Percentiles rank a stretch among this genome's conserved stretches.
These are phyloP conservation scores for Mimosa bimucronata DNA, from an alignment of 306 rosid genomes.

Conservation along the genomic window DNA sequence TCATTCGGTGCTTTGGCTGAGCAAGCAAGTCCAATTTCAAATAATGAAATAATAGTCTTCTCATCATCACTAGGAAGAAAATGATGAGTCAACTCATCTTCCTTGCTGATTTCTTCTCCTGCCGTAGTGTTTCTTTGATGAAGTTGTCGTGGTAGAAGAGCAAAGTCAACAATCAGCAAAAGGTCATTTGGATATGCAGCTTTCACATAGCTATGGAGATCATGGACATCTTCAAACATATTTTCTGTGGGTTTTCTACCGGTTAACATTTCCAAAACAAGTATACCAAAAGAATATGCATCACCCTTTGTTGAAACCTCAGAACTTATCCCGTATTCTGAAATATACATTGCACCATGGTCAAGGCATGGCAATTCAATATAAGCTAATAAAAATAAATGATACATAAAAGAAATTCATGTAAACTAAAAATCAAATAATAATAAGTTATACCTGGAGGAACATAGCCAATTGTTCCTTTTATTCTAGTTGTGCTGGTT, in stretches of 20 bases:
- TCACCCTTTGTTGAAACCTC: background rate
- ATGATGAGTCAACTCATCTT: background rate
- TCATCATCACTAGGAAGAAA: background rate
- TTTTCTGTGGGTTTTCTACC: background rate
- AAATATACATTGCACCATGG: background rate
- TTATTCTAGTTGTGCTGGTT: background rate
- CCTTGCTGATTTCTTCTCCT: background rate
- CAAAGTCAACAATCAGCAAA: background rate
- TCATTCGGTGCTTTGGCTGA: background rate
- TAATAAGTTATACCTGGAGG: background rate
- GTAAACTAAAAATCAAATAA: background rate
- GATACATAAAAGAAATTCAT: background rate
- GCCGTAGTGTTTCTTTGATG: background rate
- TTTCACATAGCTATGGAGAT: background rate
- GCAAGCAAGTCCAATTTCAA: background rate
- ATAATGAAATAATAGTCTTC: background rate
- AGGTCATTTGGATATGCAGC: background rate
- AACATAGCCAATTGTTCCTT: conserved; percentile 5
- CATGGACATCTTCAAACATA: background rate
- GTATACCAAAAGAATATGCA: background rate
- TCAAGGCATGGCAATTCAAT: background rate
- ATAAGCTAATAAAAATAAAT: background rate
- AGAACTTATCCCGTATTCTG: background rate
- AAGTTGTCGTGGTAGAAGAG: background rate
- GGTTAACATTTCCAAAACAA: background rate